Base-by-base conservation (phyloP, 164 flowering plant species). In the Nelumbo lutea region DNA sequence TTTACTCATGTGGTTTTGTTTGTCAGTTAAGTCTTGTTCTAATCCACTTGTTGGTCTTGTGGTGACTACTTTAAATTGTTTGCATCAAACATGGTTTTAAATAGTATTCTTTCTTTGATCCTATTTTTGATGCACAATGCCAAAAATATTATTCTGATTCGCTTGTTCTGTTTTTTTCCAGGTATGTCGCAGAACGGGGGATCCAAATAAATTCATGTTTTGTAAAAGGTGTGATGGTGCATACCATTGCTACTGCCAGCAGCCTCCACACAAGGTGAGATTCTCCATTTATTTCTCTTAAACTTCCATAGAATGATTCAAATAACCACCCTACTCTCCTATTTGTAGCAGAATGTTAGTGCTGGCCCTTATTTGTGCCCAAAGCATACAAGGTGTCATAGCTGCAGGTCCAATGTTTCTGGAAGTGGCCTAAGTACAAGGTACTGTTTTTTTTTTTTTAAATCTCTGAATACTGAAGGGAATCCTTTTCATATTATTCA, bases 221-320 rank as follows among this genome's bases (percentile, higher is more conserved):
- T 96, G 99, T 81, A 89, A 83, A 81, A 88, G 99, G 78, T 96
- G 99, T 79, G 99, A 96, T 83, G 95, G 84, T 68, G 98, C 98
- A 64, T 87, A 84, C 73, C 99, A 96, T 73, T 96, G 98, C 80
- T 91, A 96, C 78, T 96, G 99, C 72, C 96, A 84, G 81, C 99
- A 96, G 46, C 99, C 97, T 73, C 89, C 98, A 3, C 99, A 96
- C 78, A 93, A 96, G 96, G 99, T 96, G 51, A 27, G 52, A 76
- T 42, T 73, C n/a, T 74, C 14, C 1, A 42, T 72, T 65, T 44
- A 1, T 53, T 70, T 38, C 50, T 60, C 48, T 3, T 70, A 38
- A 13, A 7, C 52, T 74, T 52, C 62, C 38, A 15, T 27, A 51
- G 13, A 51, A 69, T 65, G 41, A 64, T 64, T 46, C 64, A 71